Evolutionary conservation across 129 eudicot genomes (phyloP).

Genomic region (Apium graveolens): DNA sequence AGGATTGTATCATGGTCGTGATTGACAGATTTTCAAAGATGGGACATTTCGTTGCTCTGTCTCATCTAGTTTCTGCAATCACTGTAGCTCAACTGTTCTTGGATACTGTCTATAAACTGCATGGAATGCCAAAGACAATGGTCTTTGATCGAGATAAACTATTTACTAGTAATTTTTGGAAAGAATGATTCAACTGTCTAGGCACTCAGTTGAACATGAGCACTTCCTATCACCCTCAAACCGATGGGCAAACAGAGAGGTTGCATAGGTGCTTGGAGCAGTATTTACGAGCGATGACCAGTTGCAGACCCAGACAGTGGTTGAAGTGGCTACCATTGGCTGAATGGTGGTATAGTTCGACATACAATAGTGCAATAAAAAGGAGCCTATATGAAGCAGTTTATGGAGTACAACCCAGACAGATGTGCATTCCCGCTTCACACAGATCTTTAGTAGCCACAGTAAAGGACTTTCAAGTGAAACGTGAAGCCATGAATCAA

Average conservation of each 20-base stretch:
- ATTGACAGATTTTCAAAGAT: not conserved
- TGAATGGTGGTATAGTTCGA: not conserved
- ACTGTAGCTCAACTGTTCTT: not conserved
- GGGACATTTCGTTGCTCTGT: not conserved
- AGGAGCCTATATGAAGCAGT: not conserved
- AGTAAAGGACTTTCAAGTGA: too few species aligned
- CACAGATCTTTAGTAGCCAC: too few species aligned
- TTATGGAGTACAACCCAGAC: not conserved
- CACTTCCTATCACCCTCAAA: not conserved
- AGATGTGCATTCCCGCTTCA: too few species aligned
- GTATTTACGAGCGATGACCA: too few species aligned
- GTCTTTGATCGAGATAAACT: not conserved
- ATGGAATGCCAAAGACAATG: too few species aligned
- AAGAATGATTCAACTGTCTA: not conserved
- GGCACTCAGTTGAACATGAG: not conserved
- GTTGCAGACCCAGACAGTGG: not conserved
- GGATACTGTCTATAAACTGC: not conserved
- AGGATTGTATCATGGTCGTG: not conserved
- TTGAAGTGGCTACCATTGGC: not conserved
- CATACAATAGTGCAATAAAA: not conserved
- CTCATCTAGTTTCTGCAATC: not conserved
- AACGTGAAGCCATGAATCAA: too few species aligned
- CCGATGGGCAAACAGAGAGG: not conserved
- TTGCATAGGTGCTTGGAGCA: not conserved
- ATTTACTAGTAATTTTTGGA: not conserved